Evolutionary conservation across 2,329 filamentous ascomycete species (phyloP), one percentile per base, ranked within the genome.

Genomic region (Aureobasidium sp.): DNA sequence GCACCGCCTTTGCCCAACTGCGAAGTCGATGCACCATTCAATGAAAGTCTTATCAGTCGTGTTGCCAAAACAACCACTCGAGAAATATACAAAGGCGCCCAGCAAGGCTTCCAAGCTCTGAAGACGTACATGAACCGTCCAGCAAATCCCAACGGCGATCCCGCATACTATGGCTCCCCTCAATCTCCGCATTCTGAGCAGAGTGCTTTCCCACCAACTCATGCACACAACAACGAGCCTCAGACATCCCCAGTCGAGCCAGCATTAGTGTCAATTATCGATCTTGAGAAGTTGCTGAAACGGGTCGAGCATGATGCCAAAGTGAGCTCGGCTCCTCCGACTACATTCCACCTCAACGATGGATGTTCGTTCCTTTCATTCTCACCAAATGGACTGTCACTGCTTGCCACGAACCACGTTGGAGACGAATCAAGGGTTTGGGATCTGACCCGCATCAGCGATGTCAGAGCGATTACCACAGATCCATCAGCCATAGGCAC

Each of bases 351-450:
- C 25, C 76, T 85, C 2, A 79, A 82, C 1, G 77, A 86, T 14
- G 88, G 88, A 7, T 91, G 87, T 67, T 91, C 87, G 64, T 90
- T 87, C 64, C 65, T 93, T 27, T 90, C 86, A 0, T 86, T 94
- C 58, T 83, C 87, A 1, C 86, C 87, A 0, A 81, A 80, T 6
- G 87, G 86, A 0, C 68, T 90, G 22, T 81, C 80, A 48, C 74
- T 94, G 10, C 85, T 93, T 68, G 90, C 86, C 0, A 85, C 86
- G 6, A 91, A 86, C 68, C 85, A 78, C 63, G 90, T 90, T 66
- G 88, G 88, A n/a, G 88, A 94, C 63, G 79, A 88, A 5, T 85
- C 90, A 63, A 86, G 82, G 6, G 81, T 91, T 1, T 93, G 88
- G 88, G 87, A 91, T 65, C 69, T 93, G 54, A 79, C 88, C 70